phyloP scores from a whole-genome alignment of 495 filamentous ascomycete species.

The Hyaloscypha variabilis region DNA sequence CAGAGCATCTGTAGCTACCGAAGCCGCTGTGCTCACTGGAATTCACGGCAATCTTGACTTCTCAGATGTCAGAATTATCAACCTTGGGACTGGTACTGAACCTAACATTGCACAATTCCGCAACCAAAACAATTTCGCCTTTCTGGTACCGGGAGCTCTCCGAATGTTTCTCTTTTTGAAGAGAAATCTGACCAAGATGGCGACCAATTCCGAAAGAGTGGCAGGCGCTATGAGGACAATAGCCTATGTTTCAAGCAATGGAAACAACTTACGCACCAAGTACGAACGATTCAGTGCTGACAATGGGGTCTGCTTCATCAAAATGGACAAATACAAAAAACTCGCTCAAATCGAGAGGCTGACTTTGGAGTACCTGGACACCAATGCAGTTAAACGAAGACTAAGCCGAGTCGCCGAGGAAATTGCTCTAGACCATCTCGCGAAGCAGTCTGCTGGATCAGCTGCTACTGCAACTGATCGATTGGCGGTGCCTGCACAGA shows the following conservation, averaged over 20 bases:
- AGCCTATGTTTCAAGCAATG: conserved; percentile 13
- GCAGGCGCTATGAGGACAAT: conserved; percentile 12
- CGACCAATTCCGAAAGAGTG: conserved; percentile 17
- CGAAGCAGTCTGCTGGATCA: not conserved
- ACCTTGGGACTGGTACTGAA: conserved; percentile 25
- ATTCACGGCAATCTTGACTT: conserved; percentile 26
- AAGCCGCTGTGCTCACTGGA: not conserved
- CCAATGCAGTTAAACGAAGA: not conserved
- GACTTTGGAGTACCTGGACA: conserved; percentile 15
- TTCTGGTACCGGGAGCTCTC: conserved; percentile 16
- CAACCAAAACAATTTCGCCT: conserved; percentile 10
- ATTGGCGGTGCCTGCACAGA: conserved; percentile 9
- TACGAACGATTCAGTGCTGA: conserved; percentile 25
- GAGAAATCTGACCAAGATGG: conserved; percentile 18
- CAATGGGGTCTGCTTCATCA: conserved; percentile 27
- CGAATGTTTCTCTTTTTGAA: conserved; percentile 19
- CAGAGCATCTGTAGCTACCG: conserved; percentile 10
- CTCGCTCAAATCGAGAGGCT: conserved; percentile 17
- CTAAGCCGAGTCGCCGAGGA: conserved; percentile 7
- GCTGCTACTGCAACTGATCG: not conserved
- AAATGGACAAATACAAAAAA: conserved; percentile 25
- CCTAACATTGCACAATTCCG: not conserved
- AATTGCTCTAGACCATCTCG: conserved; percentile 21
- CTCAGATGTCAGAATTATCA: conserved; percentile 23
- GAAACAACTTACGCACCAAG: conserved; percentile 12